Evolutionary conservation across 2,329 filamentous ascomycete genomes (phyloP).

Genomic region (Thermoascus crustaceus): DNA sequence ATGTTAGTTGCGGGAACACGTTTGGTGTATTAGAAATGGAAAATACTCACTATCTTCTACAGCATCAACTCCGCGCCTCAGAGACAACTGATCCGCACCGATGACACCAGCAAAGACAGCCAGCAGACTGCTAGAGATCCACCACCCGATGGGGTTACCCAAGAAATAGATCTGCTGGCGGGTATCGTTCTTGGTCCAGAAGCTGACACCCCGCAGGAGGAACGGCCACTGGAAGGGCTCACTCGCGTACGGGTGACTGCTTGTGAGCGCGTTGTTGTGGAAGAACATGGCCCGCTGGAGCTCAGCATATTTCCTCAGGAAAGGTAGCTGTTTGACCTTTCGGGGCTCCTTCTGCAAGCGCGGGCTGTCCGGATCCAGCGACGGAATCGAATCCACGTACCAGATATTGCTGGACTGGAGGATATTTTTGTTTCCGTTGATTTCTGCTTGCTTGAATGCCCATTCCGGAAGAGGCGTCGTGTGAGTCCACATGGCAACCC

Average conservation of each 20-base stretch:
- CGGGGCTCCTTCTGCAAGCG: conserved; percentile 69
- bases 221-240: conserved; percentile 97
- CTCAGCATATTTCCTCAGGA: conserved; percentile 92
- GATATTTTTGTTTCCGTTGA: conserved; percentile 98
- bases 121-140: conserved; percentile 84
- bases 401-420: conserved; percentile 85
- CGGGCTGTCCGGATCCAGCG: conserved; percentile 59
- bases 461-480: conserved; percentile 91
- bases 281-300: conserved; percentile 97
- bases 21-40: background rate
- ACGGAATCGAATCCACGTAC: conserved; percentile 87
- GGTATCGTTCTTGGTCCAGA: conserved; percentile 97
- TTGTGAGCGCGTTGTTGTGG: conserved; percentile 97
- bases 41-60: conserved; percentile 81
- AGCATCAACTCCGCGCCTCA: conserved; percentile 86
- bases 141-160: conserved; percentile 95
- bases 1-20: conserved; percentile 8
- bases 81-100: conserved; percentile 83
- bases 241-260: conserved; percentile 91
- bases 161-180: conserved; percentile 97
- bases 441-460: conserved; percentile 95
- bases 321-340: conserved; percentile 75
- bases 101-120: conserved; percentile 91
- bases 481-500: conserved; percentile 99
- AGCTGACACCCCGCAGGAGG: conserved; percentile 91